phyloP scores from a whole-genome alignment of 169 alveolate genomes.

The Cyclospora cayetanensis region DNA sequence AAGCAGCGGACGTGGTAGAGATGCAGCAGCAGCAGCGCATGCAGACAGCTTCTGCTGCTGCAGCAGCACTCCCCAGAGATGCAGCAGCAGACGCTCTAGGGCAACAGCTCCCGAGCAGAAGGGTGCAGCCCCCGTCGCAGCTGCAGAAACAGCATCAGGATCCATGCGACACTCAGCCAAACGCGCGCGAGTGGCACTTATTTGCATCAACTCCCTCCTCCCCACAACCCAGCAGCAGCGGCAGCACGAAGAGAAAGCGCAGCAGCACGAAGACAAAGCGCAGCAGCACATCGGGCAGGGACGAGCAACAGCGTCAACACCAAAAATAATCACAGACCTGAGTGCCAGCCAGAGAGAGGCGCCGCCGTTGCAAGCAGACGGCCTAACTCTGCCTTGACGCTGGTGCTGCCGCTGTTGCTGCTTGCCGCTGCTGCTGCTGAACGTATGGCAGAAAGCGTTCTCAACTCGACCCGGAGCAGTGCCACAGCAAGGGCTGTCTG shows the following conservation, averaged over 20 bases:
- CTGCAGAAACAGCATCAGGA: constrained; percentile 44
- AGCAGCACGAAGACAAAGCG: neutral
- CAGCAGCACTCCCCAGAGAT: constrained; percentile 34
- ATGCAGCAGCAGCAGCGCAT: neutral
- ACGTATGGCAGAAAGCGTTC: neutral
- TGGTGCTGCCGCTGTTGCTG: constrained; percentile 2
- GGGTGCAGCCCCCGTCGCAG: constrained; percentile 17
- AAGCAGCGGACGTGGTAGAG: neutral
- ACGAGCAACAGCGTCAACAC: neutral
- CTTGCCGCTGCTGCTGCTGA: constrained; percentile 58
- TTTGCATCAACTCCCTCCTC: neutral
- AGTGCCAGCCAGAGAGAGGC: constrained; percentile 47
- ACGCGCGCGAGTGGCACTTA: neutral
- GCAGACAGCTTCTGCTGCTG: constrained; percentile 47
- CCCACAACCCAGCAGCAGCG: constrained; percentile 25
- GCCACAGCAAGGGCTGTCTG: constrained; percentile 37
- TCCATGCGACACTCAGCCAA: no score
- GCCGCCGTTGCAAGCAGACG: constrained; percentile 10
- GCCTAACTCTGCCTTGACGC: neutral
- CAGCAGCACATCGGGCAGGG: neutral
- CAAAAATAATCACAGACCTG: neutral
- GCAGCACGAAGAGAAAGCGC: neutral
- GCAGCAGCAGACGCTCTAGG: constrained; percentile 43
- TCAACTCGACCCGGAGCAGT: neutral
- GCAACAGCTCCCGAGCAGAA: constrained; percentile 53